These are phyloP conservation scores for Avicennia marina DNA, from an alignment of 257 asterid genomes.

Conservation along the genomic window DNA sequence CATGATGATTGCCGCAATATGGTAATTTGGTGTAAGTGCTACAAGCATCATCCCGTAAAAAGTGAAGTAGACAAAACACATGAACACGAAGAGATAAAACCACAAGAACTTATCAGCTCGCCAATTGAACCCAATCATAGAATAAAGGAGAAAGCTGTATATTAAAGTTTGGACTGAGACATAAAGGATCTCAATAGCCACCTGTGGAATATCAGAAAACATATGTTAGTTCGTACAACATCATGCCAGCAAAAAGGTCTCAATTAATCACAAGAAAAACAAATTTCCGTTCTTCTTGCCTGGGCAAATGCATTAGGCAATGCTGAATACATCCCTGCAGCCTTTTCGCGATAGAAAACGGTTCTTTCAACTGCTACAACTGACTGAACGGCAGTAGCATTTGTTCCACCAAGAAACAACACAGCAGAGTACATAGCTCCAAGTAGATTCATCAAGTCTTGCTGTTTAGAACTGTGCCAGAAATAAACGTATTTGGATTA, in stretches of 20 bases:
- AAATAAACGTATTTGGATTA: neutral
- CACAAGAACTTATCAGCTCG: neutral
- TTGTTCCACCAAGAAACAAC: conserved; percentile 1
- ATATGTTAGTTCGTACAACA: too few species aligned
- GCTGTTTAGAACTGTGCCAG: neutral
- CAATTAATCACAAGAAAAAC: neutral
- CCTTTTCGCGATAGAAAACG: neutral
- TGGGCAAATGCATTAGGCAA: conserved; percentile 2
- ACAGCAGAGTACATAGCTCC: neutral
- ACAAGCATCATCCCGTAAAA: conserved; percentile 7
- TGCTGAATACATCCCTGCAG: conserved; percentile 1
- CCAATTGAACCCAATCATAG: conserved; percentile 5
- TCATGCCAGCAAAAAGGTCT: neutral
- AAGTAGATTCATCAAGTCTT: neutral
- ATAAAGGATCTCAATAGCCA: neutral
- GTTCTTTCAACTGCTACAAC: conserved; percentile 1
- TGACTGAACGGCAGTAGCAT: neutral
- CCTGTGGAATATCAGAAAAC: neutral
- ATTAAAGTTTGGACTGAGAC: neutral
- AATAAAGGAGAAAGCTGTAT: neutral
- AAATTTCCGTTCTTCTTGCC: neutral
- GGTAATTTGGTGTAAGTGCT: neutral
- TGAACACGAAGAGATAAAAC: neutral
- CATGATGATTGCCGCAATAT: neutral
- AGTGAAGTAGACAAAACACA: conserved; percentile 5